These are phyloP conservation scores for Salmacisia buchloeana DNA, from an alignment of 1,284 basidiomycete genomes.

Conservation along the genomic window DNA sequence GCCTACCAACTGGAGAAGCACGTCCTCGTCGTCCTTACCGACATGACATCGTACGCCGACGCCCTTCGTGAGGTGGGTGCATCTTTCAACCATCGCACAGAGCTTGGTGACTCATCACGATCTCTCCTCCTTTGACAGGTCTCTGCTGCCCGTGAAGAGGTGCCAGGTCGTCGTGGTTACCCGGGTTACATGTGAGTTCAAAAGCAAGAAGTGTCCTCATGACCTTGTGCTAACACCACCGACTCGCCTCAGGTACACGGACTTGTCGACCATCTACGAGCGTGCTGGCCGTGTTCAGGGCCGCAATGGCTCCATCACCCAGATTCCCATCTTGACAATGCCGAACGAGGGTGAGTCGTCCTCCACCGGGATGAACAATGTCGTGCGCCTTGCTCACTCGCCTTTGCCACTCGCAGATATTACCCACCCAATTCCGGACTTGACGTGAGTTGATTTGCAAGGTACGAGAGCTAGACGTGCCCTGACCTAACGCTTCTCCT, in stretches of 20 bases:
- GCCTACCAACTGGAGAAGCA: constrained; percentile 99
- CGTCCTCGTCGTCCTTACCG: constrained; percentile 95
- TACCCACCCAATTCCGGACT: constrained; percentile 98
- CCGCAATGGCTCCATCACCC: constrained; percentile 97
- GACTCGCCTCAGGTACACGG: constrained; percentile 32
- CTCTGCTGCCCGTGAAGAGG: constrained; percentile 97
- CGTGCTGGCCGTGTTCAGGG: constrained; percentile 97
- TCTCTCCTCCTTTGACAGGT: constrained; percentile 53
- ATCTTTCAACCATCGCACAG: constrained; percentile 14
- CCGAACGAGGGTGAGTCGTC: constrained; percentile 71
- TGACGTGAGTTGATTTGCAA: constrained; percentile 55
- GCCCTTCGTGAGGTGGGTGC: constrained; percentile 72
- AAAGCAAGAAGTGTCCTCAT: background rate
- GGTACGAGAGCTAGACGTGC: background rate
- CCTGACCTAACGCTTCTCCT: background rate
- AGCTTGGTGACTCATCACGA: background rate
- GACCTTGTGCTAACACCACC: background rate
- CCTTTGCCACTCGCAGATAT: constrained; percentile 62
- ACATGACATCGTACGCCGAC: constrained; percentile 98
- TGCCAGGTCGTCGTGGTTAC: constrained; percentile 98
- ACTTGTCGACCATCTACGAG: constrained; percentile 85
- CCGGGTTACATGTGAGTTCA: constrained; percentile 81
- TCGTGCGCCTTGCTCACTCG: constrained; percentile 16
- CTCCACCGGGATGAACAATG: constrained; percentile 16
- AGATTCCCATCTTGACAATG: constrained; percentile 99